Conservation (phyloP, 306 rosid species). For the Urtica urens region DNA sequence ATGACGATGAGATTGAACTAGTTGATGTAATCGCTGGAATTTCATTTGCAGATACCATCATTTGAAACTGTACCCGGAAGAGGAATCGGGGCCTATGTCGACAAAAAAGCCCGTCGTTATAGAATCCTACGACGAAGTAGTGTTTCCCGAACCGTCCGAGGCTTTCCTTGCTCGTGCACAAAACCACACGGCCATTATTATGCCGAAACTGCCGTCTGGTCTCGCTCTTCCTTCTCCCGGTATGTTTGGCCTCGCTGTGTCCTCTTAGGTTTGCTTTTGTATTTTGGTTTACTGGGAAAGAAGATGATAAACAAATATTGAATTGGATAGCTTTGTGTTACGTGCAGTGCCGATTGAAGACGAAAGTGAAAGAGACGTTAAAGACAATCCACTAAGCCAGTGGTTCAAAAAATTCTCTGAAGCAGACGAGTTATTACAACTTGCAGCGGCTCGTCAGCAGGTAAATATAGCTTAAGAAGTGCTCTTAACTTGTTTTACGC, state of each 20-base stretch:
- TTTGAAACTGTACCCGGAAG: conserved; percentile 75
- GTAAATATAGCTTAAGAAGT: conserved; percentile 25
- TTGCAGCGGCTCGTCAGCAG: conserved; percentile 82
- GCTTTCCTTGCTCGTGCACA: conserved; percentile 53
- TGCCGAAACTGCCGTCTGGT: conserved; percentile 56
- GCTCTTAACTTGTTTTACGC: too few species aligned
- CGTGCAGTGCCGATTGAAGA: conserved; percentile 57
- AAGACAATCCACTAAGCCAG: conserved; percentile 55
- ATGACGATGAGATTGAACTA: conserved; percentile 18
- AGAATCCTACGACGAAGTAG: conserved; percentile 60
- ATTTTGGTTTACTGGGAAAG: conserved; percentile 19
- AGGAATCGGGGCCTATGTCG: conserved; percentile 63
- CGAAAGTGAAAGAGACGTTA: conserved; percentile 50
- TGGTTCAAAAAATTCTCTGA: conserved; percentile 71
- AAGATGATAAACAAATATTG: too few species aligned
- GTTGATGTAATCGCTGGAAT: conserved; percentile 30
- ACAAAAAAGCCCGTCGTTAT: conserved; percentile 68
- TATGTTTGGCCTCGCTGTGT: conserved; percentile 21
- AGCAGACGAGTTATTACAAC: conserved; percentile 76
- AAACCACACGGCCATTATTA: conserved; percentile 38
- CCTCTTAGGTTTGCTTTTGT: conserved; percentile 6
- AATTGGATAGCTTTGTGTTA: not conserved
- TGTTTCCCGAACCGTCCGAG: conserved; percentile 64
- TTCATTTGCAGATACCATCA: conserved; percentile 62
- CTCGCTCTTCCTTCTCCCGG: conserved; percentile 51